Evolutionary conservation across 208 protist species (phyloP), one percentile per base, ranked within the genome.

Genomic region (Trypanosoma conorhini): DNA sequence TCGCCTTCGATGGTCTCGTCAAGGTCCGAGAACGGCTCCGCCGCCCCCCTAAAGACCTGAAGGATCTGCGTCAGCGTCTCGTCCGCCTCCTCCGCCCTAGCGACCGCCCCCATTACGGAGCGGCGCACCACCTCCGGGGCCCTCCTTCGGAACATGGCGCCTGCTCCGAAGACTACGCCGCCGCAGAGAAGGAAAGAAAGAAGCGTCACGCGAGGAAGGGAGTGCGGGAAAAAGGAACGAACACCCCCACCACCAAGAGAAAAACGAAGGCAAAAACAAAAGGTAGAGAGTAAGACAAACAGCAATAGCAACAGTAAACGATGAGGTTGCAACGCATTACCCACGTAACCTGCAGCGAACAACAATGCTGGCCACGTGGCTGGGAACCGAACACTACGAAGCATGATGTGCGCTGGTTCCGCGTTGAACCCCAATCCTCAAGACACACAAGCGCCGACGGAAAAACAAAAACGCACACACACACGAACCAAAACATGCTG

Each of bases 11-110:
- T 76, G 24, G 75, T 76, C 58, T 91, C 89, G 46, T 95, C 89
- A 38, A 87, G 55, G 64, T 95, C 89, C 9, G 85, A 80, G 31
- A 89, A 76, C 8, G 89, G 85, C 31, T 68, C 65, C 17, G 84
- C 79, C 57, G 71, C 64, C 30, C 74, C 68, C 26, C 77, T 59
- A 46, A 87, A 82, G 17, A 55, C 48, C 8, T 77, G 67, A 13
- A 88, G 22, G 26, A 88, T 80, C 22, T 69, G 63, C 26, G 54
- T 42, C 17, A 80, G 70, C 21, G 76, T 31, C 38, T 79, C 74
- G 42, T 77, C 54, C 2, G 42, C 61, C 21, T 67, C 60, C 9
- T 22, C 19, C 22, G 15, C 35, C 40, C 70, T 73, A 8, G 65
- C 61, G 13, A 61, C 26, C 24, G 58, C 28, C 21, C 67, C 63